Evolutionary conservation across 2,329 filamentous ascomycete species (phyloP).

Genomic region (Saccharata proteae): DNA sequence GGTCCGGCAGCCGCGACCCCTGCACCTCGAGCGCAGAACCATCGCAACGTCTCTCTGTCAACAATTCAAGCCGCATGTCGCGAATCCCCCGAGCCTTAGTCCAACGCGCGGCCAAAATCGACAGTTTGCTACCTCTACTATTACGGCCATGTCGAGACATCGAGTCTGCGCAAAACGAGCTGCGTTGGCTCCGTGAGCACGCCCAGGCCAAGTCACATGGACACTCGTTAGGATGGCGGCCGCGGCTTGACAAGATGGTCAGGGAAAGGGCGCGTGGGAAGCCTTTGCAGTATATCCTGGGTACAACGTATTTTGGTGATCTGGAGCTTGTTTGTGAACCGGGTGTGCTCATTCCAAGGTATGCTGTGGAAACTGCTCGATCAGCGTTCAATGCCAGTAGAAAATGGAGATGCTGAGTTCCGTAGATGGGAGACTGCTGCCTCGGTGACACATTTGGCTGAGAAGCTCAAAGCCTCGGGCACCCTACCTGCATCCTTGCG

Average conservation of each 20-base stretch:
- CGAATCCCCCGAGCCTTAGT: too few species aligned
- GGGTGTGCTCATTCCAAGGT: conserved; percentile 79
- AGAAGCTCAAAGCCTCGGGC: conserved; percentile 14
- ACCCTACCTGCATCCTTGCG: conserved; percentile 31
- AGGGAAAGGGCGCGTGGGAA: conserved; percentile 44
- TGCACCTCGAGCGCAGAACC: too few species aligned
- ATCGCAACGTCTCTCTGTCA: too few species aligned
- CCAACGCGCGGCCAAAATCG: too few species aligned
- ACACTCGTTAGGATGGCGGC: conserved; percentile 15
- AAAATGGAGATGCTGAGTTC: too few species aligned
- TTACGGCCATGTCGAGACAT: conserved; percentile 53
- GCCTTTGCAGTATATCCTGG: conserved; percentile 82
- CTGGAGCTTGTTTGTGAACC: conserved; percentile 64
- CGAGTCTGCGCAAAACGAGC: conserved; percentile 52
- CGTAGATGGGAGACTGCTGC: conserved; percentile 34
- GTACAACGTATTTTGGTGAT: conserved; percentile 75
- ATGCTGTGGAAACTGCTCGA: conserved; percentile 12
- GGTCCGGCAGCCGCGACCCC: too few species aligned
- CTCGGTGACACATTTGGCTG: conserved; percentile 20
- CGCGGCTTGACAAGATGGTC: conserved; percentile 26
- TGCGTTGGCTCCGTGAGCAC: conserved; percentile 61
- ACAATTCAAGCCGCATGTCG: too few species aligned
- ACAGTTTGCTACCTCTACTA: conserved; percentile 48
- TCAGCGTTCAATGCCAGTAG: too few species aligned
- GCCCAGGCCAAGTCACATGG: conserved; percentile 16